phyloP scores from a whole-genome alignment of 306 rosid species.

The Albizia julibrissin region DNA sequence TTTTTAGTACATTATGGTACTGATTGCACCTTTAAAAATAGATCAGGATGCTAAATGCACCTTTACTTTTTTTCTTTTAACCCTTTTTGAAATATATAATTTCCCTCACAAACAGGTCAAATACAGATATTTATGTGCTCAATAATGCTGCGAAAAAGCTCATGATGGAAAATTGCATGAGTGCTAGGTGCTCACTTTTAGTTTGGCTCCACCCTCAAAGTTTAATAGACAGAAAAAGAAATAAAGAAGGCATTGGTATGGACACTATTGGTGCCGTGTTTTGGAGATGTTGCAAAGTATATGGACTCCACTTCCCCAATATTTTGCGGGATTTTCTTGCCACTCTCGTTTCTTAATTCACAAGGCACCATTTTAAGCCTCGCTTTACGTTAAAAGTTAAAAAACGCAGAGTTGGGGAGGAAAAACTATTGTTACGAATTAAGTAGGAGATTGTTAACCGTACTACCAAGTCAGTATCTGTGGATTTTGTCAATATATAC shows the following conservation, averaged over 20 bases:
- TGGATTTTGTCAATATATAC: no score
- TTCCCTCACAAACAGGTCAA: slow-evolving; percentile 14
- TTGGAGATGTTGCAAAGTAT: not conserved
- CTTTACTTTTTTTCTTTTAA: not conserved
- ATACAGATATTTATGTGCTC: slow-evolving; percentile 1
- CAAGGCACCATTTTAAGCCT: slow-evolving; percentile 11
- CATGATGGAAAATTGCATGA: slow-evolving; percentile 6
- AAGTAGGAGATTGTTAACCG: no score
- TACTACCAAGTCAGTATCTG: no score
- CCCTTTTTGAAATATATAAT: not conserved
- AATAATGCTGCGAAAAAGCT: slow-evolving; percentile 8
- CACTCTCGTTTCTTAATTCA: slow-evolving; percentile 35
- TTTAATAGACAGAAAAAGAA: slow-evolving; percentile 1
- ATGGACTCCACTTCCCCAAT: slow-evolving; percentile 33
- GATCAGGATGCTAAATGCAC: no score
- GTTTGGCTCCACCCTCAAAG: slow-evolving; percentile 44
- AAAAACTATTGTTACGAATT: no score
- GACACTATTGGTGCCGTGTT: not conserved
- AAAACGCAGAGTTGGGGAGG: no score
- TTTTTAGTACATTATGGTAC: no score
- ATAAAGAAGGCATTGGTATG: slow-evolving; percentile 20
- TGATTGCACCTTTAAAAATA: no score
- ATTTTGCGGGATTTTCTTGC: slow-evolving; percentile 18
- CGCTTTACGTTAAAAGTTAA: not conserved
- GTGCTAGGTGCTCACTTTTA: slow-evolving; percentile 25